Percentiles rank a stretch among this genome's conserved stretches.
Conservation (phyloP, 371 early-diverging fungal species). For the Mucor indicus region DNA sequence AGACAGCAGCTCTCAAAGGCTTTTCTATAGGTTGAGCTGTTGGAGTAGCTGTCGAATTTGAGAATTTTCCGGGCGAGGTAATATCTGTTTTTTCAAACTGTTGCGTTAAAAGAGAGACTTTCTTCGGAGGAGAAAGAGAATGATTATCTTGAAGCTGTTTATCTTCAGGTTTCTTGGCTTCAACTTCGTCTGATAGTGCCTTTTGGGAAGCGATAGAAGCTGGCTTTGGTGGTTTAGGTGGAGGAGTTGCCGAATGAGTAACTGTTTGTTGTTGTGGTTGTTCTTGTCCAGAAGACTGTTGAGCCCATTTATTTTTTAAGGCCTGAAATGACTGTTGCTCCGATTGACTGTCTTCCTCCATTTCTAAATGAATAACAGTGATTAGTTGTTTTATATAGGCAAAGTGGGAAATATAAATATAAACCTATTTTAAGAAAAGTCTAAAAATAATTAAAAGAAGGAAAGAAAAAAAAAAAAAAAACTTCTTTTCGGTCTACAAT, state of each 20-base stretch:
- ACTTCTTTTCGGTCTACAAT: no score
- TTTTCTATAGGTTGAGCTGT: constrained; percentile 2
- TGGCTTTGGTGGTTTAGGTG: constrained; percentile 20
- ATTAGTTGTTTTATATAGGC: no score
- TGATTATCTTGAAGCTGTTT: neutral
- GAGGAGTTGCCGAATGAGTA: constrained; percentile 7
- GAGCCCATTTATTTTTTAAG: constrained; percentile 22
- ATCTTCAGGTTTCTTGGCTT: neutral
- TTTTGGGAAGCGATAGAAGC: constrained; percentile 1
- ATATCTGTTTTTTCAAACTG: constrained; percentile 9
- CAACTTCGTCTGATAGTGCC: neutral
- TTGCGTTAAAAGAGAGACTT: constrained; percentile 6
- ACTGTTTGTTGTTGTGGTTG: constrained; percentile 1
- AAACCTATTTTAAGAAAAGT: no score
- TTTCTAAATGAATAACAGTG: no score
- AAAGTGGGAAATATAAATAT: no score
- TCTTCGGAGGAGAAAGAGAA: neutral
- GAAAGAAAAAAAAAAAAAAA: no score
- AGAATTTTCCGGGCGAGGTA: constrained; percentile 8
- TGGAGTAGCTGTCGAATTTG: neutral
- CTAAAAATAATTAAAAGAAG: no score
- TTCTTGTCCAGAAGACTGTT: neutral
- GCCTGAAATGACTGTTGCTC: constrained; percentile 23
- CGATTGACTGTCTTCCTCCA: no score
- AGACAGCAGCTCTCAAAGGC: no score